phyloP scores from a whole-genome alignment of 140 eudicot species.

The Eryngium alpinum region DNA sequence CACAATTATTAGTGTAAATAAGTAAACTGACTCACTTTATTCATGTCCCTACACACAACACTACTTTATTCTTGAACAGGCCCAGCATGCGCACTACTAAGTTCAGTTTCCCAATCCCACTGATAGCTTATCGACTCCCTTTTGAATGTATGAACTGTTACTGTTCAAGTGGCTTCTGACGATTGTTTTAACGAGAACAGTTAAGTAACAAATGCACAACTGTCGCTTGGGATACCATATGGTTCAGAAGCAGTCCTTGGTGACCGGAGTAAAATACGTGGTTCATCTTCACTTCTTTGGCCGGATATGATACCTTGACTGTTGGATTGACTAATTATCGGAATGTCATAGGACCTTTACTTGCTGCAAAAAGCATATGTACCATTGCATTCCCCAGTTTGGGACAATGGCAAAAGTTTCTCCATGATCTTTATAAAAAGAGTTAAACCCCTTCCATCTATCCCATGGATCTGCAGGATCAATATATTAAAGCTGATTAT shows the following conservation, averaged over 20 bases:
- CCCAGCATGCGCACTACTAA: conserved; percentile 83
- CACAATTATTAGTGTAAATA: no score
- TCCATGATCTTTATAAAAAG: no score
- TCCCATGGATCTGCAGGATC: conserved; percentile 68
- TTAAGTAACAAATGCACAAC: conserved; percentile 36
- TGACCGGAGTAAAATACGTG: conserved; percentile 51
- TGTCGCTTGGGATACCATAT: conserved; percentile 62
- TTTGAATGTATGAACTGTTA: conserved; percentile 27
- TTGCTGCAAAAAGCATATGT: conserved; percentile 55
- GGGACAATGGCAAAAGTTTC: conserved; percentile 62
- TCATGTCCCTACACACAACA: no score
- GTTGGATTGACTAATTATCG: conserved; percentile 88
- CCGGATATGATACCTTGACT: conserved; percentile 57
- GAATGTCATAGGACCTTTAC: conserved; percentile 75
- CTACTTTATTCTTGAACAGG: conserved; percentile 82
- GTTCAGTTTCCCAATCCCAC: conserved; percentile 64
- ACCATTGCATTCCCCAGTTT: conserved; percentile 85
- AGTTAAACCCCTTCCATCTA: no score
- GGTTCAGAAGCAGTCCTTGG: conserved; percentile 56
- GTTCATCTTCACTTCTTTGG: conserved; percentile 66
- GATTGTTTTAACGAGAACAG: conserved; percentile 36
- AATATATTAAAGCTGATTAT: no score
- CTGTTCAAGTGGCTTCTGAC: conserved; percentile 27
- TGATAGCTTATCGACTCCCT: conserved; percentile 37
- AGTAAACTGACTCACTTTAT: no score